Percentiles rank a stretch among this genome's conserved stretches.
These are phyloP conservation scores for Colletotrichum liriopes DNA, from an alignment of 2,329 filamentous ascomycete genomes.

Conservation along the genomic window DNA sequence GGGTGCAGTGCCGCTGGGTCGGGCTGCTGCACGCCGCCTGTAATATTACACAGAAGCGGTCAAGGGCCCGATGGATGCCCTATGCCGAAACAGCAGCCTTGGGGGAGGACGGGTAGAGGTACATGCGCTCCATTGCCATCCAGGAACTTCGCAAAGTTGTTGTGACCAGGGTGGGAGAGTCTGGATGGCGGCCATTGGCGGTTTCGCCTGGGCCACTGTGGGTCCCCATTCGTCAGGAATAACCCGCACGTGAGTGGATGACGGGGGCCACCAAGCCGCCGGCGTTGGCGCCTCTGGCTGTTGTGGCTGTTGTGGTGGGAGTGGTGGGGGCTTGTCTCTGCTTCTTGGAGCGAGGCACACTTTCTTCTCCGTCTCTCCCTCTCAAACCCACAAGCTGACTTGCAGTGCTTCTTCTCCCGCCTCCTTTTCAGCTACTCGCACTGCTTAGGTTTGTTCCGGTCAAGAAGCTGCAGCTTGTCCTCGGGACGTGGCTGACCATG, in stretches of 20 bases:
- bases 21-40: constrained; percentile 35
- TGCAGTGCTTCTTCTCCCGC: background rate
- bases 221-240: constrained; percentile 24
- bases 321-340: constrained; percentile 10
- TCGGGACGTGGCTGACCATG: background rate
- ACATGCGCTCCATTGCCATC: background rate
- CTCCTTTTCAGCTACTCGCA: background rate
- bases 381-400: background rate
- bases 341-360: background rate
- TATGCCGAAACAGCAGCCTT: constrained; percentile 35
- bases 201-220: constrained; percentile 28
- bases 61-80: constrained; percentile 39
- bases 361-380: background rate
- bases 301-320: constrained; percentile 6
- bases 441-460: background rate
- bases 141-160: constrained; percentile 3
- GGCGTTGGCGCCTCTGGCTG: constrained; percentile 18
- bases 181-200: constrained; percentile 22
- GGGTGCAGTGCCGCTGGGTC: constrained; percentile 4
- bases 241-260: constrained; percentile 33
- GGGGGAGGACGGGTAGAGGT: constrained; percentile 1
- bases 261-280: constrained; percentile 14
- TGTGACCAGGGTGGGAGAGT: constrained; percentile 5
- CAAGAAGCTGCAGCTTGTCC: background rate
- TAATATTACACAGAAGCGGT: constrained; percentile 40